Evolutionary conservation across 2,329 filamentous ascomycete genomes (phyloP).

Genomic region (Xylariaceae sp.): DNA sequence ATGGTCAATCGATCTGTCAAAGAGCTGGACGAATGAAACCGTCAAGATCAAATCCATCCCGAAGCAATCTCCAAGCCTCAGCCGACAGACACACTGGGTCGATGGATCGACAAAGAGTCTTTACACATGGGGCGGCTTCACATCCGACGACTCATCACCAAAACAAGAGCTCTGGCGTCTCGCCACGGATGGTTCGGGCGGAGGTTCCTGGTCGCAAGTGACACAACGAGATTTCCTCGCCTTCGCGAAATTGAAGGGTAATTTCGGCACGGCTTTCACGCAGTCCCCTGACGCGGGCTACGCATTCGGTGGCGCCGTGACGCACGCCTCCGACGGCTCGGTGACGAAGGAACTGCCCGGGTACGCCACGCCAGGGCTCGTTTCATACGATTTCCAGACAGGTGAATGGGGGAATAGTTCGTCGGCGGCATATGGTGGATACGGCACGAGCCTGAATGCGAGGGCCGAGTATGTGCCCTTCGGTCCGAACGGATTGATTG

Average conservation of each 20-base stretch:
- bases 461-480: conserved; percentile 32
- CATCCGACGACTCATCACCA: conserved; percentile 22
- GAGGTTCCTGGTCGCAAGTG: conserved; percentile 31
- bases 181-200: conserved; percentile 30
- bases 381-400: conserved; percentile 32
- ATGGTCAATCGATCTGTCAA: conserved; percentile 32
- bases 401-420: conserved; percentile 32
- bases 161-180: conserved; percentile 32
- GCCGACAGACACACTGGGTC: conserved; percentile 33
- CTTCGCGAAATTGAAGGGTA: conserved; percentile 36
- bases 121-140: conserved; percentile 35
- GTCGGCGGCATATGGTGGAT: conserved; percentile 21
- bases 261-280: conserved; percentile 28
- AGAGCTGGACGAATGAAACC: conserved; percentile 34
- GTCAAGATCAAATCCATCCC: conserved; percentile 29
- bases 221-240: conserved; percentile 27
- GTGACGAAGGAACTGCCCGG: conserved; percentile 23
- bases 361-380: conserved; percentile 29
- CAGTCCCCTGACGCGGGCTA: conserved; percentile 28
- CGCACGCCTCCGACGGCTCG: conserved; percentile 23
- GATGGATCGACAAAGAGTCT: conserved; percentile 28
- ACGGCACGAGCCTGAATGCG: conserved; percentile 30
- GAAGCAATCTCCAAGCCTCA: conserved; percentile 30
- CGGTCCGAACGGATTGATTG: conserved; percentile 31
- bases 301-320: conserved; percentile 31